These are phyloP conservation scores for Dichomitus squalens DNA, from an alignment of 1,284 basidiomycete genomes.

Conservation along the genomic window DNA sequence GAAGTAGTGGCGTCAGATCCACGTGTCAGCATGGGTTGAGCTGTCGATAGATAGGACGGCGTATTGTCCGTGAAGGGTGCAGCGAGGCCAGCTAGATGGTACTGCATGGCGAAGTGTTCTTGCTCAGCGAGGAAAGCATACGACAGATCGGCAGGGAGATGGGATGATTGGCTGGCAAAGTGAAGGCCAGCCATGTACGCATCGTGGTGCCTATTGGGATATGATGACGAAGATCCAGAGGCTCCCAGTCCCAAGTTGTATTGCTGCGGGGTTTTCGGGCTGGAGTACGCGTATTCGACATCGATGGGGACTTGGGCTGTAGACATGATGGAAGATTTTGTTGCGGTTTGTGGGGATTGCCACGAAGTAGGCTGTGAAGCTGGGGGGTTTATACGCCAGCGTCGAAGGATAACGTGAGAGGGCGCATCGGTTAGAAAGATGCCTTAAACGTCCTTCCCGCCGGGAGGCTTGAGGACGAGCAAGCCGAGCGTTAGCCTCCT, in stretches of 20 bases:
- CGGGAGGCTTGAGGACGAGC: not conserved
- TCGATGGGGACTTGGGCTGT: slow-evolving; percentile 14
- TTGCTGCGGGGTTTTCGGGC: not conserved
- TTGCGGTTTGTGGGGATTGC: not conserved
- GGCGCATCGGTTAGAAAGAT: slow-evolving; percentile 12
- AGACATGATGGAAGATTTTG: slow-evolving; percentile 10
- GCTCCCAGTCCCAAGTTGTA: slow-evolving; percentile 11
- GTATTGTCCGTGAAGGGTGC: not conserved
- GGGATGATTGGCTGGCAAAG: not conserved
- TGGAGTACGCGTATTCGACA: slow-evolving; percentile 15
- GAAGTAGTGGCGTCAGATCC: slow-evolving; percentile 8
- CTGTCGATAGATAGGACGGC: not conserved
- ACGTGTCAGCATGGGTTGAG: not conserved
- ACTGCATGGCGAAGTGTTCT: not conserved
- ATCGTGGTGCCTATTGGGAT: slow-evolving; percentile 6
- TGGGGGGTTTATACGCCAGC: not conserved
- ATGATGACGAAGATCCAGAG: slow-evolving; percentile 1
- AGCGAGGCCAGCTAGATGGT: not conserved
- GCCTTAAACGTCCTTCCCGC: slow-evolving; percentile 15
- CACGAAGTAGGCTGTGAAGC: not conserved
- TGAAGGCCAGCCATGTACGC: slow-evolving; percentile 1
- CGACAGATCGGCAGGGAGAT: not conserved
- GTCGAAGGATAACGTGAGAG: not conserved
- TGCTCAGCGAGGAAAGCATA: slow-evolving; percentile 13
- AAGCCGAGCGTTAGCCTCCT: slow-evolving; percentile 11